Conservation (phyloP, 768 basidiomycete species). For the Suillus luteus region DNA sequence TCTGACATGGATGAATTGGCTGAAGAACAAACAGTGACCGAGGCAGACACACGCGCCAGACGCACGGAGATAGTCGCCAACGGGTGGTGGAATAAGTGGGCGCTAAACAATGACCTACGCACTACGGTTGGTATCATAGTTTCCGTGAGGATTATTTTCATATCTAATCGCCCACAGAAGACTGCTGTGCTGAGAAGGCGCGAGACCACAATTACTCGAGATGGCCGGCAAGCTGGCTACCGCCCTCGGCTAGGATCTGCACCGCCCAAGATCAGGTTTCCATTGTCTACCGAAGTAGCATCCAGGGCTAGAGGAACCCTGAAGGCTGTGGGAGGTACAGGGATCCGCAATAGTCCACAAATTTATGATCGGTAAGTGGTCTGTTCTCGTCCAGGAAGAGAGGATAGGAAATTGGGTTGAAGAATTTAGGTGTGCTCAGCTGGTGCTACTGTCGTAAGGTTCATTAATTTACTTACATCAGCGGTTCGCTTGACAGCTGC, state of each 20-base stretch:
- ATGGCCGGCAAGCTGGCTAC: conserved; percentile 41
- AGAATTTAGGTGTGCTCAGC: not conserved
- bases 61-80: conserved; percentile 42
- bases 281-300: conserved; percentile 16
- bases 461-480: conserved; percentile 1
- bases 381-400: not conserved
- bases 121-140: conserved; percentile 21
- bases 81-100: conserved; percentile 58
- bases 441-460: not conserved
- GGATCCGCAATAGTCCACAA: conserved; percentile 5
- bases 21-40: conserved; percentile 28
- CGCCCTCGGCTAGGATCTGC: conserved; percentile 29
- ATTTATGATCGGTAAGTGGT: conserved; percentile 1
- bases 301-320: conserved; percentile 24
- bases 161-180: conserved; percentile 28
- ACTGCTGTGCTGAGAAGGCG: conserved; percentile 40
- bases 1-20: conserved; percentile 21
- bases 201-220: conserved; percentile 50
- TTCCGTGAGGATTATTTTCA: conserved; percentile 15
- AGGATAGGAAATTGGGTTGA: not conserved
- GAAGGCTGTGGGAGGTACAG: conserved; percentile 12
- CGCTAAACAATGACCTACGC: conserved; percentile 31
- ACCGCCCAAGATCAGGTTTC: conserved; percentile 25
- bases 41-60: conserved; percentile 28
- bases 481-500: not conserved